A percentile compares a stretch with the other conserved stretches of the same genome.
These are phyloP conservation scores for Termitomyces sp. DNA, from an alignment of 768 basidiomycete genomes.

Conservation along the genomic window DNA sequence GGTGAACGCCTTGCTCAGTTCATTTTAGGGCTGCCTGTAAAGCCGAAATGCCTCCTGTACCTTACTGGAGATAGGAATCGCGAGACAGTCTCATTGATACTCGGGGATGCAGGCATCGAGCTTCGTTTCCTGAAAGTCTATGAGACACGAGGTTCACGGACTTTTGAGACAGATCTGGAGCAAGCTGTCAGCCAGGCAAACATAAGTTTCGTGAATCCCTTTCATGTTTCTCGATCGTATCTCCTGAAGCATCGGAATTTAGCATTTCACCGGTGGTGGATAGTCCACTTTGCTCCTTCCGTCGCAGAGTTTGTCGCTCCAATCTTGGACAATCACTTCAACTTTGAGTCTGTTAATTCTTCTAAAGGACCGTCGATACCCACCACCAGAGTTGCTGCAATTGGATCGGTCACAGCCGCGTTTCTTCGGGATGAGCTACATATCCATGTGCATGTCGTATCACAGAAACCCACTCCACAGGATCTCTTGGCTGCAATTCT, in stretches of 20 bases:
- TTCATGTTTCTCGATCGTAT: not conserved
- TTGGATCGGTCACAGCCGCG: conserved; percentile 60
- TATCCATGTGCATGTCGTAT: conserved; percentile 47
- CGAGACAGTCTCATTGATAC: conserved; percentile 52
- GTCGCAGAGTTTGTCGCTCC: conserved; percentile 54
- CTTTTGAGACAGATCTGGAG: conserved; percentile 41
- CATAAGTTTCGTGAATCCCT: conserved; percentile 14
- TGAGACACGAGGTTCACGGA: conserved; percentile 51
- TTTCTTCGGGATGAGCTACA: conserved; percentile 41
- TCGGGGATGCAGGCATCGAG: conserved; percentile 37
- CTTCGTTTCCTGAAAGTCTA: conserved; percentile 63
- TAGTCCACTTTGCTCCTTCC: conserved; percentile 74
- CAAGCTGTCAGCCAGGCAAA: conserved; percentile 19
- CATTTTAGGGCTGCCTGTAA: conserved; percentile 38
- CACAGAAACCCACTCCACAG: conserved; percentile 52
- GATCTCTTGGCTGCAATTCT: conserved; percentile 33
- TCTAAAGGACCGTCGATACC: not conserved
- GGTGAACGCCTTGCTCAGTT: conserved; percentile 62
- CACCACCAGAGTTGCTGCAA: conserved; percentile 28
- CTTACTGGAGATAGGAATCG: conserved; percentile 86
- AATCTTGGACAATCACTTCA: conserved; percentile 38
- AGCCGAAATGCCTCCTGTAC: conserved; percentile 47
- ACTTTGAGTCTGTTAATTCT: conserved; percentile 19
- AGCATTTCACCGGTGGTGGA: conserved; percentile 48
- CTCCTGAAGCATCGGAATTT: conserved; percentile 1